A percentile compares a stretch with the other conserved stretches of the same genome.
phyloP scores from a whole-genome alignment of 495 filamentous ascomycete genomes.

The Penicillium bovifimosum region DNA sequence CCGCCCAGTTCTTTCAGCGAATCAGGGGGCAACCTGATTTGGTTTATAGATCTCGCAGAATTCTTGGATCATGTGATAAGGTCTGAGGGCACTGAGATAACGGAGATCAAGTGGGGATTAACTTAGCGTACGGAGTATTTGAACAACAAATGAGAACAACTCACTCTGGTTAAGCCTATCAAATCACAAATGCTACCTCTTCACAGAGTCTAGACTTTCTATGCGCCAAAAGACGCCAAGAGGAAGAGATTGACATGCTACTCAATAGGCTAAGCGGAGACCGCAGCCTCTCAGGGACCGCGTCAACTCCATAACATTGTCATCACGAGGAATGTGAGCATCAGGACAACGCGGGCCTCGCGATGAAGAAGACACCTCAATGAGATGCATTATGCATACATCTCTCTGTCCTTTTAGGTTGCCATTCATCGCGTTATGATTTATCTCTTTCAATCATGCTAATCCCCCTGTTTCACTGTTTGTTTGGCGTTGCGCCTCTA shows the following conservation, averaged over 20 bases:
- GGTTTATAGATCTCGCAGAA: too few relatives aligned
- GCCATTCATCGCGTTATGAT: too few relatives aligned
- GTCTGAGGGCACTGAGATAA: too few relatives aligned
- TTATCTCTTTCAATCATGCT: neutral
- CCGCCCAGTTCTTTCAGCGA: too few relatives aligned
- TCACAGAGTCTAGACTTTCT: neutral
- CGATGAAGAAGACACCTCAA: neutral
- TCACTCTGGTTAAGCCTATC: too few relatives aligned
- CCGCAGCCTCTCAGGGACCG: neutral
- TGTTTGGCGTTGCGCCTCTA: neutral
- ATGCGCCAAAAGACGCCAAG: neutral
- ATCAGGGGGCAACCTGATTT: too few relatives aligned
- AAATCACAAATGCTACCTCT: too few relatives aligned
- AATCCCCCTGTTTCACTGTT: slow-evolving; percentile 6
- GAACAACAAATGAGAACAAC: neutral
- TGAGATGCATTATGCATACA: too few relatives aligned
- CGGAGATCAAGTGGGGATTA: too few relatives aligned
- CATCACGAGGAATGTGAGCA: neutral
- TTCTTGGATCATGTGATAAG: too few relatives aligned
- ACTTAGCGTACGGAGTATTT: too few relatives aligned
- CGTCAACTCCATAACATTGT: neutral
- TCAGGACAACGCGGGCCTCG: neutral
- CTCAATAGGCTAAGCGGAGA: neutral
- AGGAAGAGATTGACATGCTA: neutral
- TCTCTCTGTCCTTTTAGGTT: too few relatives aligned